Base-by-base conservation (phyloP, 306 rosid genomes). In the Glycine tomentella region DNA sequence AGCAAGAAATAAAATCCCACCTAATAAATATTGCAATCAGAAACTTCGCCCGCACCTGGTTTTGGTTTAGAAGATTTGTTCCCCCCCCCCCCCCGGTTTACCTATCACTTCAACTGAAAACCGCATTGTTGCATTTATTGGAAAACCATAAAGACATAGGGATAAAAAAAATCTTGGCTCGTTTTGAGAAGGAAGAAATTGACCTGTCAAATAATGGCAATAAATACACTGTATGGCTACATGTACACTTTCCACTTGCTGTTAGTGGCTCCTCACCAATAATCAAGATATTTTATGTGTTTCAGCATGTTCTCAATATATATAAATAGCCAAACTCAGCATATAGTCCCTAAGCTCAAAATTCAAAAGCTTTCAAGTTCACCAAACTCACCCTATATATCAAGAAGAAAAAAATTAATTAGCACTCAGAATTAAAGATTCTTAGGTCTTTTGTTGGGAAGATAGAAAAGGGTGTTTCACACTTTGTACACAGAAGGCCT, bases 391-490 rank as follows among this genome's bases (percentile, higher is more conserved):
- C n/a, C 20, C 16, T 15, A 20, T 20, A 45, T 46, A 14, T 70
- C 45, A 72, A 49, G 16, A 40, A 59, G 7, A 59, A 59, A 9
- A 20, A 61, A 61, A 61, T 3, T 61, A 58, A 20, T 20, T 20
- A 20, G 7, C 67, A 12, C 11, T 20, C n/a, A n/a, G 25, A 20
- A 4, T 20, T 36, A 25, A 64, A 71, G 78, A 87, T 20, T 14
- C 66, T 78, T 48, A 84, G 85, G 69, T 72, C 76, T 10, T 57
- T 87, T 25, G 69, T 57, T 34, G 70, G 74, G 12, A 83, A 75
- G 79, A 81, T 89, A n/a, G 87, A 79, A 8, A 89, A 78, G 84
- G 72, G 85, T 61, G 15, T 89, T 65, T 74, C 87, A 52, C 45
- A 70, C 53, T 59, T 70, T 25, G 61, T 69, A 38, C 36, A 83